A percentile compares a stretch with the other conserved stretches of the same genome.
Conservation (phyloP, 305 asterid species). For the Ajuga reptans region DNA sequence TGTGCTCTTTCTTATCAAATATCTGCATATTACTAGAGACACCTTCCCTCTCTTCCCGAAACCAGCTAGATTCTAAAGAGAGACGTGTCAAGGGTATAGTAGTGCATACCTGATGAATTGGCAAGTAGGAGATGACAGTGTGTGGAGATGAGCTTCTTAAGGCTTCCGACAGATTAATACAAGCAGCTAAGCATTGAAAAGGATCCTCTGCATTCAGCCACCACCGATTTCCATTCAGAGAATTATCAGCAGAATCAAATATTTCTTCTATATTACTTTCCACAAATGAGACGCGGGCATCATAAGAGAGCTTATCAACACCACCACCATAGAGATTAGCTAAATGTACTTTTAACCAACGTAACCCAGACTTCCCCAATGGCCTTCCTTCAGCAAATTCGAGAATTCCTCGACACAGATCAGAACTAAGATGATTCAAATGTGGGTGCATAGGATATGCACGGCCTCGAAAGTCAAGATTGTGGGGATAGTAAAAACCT, state of each 20-base stretch:
- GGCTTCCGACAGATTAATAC: constrained; percentile 81
- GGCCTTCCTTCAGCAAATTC: constrained; percentile 93
- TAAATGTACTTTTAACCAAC: constrained; percentile 79
- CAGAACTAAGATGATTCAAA: constrained; percentile 83
- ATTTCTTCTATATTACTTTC: constrained; percentile 66
- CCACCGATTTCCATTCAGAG: constrained; percentile 81
- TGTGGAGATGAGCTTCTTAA: constrained; percentile 78
- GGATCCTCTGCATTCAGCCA: constrained; percentile 97
- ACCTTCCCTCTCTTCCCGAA: neutral
- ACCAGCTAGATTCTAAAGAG: constrained; percentile 8
- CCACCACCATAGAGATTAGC: constrained; percentile 89
- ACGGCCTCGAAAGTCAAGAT: constrained; percentile 94
- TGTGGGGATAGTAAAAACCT: constrained; percentile 92
- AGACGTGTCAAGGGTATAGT: neutral
- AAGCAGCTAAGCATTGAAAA: constrained; percentile 92
- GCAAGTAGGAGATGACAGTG: constrained; percentile 77
- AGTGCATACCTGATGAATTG: constrained; percentile 71
- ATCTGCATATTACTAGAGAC: neutral
- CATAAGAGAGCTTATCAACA: constrained; percentile 71
- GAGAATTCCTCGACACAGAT: constrained; percentile 89
- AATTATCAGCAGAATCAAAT: constrained; percentile 76
- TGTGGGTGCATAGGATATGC: constrained; percentile 99
- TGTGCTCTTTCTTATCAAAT: neutral
- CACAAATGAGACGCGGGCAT: constrained; percentile 71
- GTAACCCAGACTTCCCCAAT: constrained; percentile 69